phyloP scores from a whole-genome alignment of 1,284 basidiomycete genomes.

The Pseudozyma flocculosa region DNA sequence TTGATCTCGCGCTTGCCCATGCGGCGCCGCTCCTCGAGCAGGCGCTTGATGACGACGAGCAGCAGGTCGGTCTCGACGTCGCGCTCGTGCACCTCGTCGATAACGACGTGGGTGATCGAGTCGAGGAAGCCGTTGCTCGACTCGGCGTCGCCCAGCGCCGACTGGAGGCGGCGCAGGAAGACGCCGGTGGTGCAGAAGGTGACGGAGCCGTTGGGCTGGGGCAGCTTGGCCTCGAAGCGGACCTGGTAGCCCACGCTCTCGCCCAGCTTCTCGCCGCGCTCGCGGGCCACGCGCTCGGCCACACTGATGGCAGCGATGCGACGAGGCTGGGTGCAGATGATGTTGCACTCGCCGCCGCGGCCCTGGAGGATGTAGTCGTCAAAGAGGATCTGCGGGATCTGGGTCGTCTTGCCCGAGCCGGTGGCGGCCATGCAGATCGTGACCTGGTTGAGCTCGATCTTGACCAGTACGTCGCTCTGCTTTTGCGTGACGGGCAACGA shows the following conservation, averaged over 20 bases:
- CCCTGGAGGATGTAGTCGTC: slow-evolving; percentile 78
- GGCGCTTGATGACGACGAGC: slow-evolving; percentile 83
- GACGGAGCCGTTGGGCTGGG: slow-evolving; percentile 77
- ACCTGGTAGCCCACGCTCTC: slow-evolving; percentile 85
- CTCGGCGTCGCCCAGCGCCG: slow-evolving; percentile 63
- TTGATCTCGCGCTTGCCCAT: slow-evolving; percentile 76
- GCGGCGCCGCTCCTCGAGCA: slow-evolving; percentile 73
- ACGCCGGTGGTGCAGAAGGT: slow-evolving; percentile 94
- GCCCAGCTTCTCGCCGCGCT: slow-evolving; percentile 77
- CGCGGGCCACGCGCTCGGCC: slow-evolving; percentile 86
- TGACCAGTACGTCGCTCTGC: slow-evolving; percentile 59
- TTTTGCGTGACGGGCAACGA: slow-evolving; percentile 68
- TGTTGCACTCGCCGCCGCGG: slow-evolving; percentile 81
- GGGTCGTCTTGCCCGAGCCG: slow-evolving; percentile 93
- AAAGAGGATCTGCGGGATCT: slow-evolving; percentile 88
- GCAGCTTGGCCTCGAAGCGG: slow-evolving; percentile 80
- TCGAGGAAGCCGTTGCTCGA: slow-evolving; percentile 65
- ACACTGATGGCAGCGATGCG: slow-evolving; percentile 90
- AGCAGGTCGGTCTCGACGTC: slow-evolving; percentile 92
- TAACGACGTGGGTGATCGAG: slow-evolving; percentile 82
- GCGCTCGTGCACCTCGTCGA: slow-evolving; percentile 95
- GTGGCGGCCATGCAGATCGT: slow-evolving; percentile 93
- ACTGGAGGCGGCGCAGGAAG: slow-evolving; percentile 84
- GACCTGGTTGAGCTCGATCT: slow-evolving; percentile 78
- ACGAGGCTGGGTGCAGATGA: slow-evolving; percentile 90